Percentiles rank a stretch among this genome's conserved stretches.
phyloP scores from a whole-genome alignment of 129 eudicot genomes.

The Centella asiatica region DNA sequence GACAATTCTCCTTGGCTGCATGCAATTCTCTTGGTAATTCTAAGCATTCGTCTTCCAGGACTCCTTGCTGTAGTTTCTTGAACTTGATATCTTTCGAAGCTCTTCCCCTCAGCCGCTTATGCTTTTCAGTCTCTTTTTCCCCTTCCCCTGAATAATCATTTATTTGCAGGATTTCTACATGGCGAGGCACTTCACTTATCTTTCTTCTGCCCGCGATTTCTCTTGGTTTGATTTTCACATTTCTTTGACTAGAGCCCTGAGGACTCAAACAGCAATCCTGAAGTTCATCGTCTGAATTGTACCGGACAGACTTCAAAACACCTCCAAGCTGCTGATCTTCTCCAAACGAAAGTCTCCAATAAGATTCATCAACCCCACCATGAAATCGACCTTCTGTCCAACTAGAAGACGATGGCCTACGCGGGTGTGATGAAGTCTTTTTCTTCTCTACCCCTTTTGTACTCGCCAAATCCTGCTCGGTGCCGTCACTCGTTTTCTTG shows the following conservation, averaged over 20 bases:
- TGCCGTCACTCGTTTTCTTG: constrained; percentile 28
- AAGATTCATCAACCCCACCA: constrained; percentile 32
- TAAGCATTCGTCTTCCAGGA: constrained; percentile 7
- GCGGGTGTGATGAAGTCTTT: constrained; percentile 5
- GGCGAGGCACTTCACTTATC: constrained; percentile 24
- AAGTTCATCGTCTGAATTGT: constrained; percentile 26
- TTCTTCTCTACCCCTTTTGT: constrained; percentile 3
- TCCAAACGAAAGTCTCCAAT: constrained; percentile 44
- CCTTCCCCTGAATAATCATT: background rate
- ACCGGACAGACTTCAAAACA: constrained; percentile 18
- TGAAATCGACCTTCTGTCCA: constrained; percentile 30
- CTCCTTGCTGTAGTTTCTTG: constrained; percentile 1
- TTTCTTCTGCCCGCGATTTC: constrained; percentile 22
- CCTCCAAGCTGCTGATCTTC: constrained; percentile 15
- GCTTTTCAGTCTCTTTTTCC: constrained; percentile 2
- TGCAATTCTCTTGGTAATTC: constrained; percentile 19
- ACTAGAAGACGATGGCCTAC: background rate
- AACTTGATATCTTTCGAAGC: constrained; percentile 9
- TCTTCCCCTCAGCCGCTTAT: background rate
- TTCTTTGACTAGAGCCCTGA: background rate
- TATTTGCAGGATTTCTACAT: constrained; percentile 14
- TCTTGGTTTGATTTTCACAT: constrained; percentile 10
- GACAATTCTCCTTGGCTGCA: constrained; percentile 1
- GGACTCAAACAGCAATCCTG: constrained; percentile 19
- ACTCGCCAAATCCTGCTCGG: constrained; percentile 9